phyloP scores from a whole-genome alignment of 176 grass and related monocot genomes.

The Zoysia pacifica region DNA sequence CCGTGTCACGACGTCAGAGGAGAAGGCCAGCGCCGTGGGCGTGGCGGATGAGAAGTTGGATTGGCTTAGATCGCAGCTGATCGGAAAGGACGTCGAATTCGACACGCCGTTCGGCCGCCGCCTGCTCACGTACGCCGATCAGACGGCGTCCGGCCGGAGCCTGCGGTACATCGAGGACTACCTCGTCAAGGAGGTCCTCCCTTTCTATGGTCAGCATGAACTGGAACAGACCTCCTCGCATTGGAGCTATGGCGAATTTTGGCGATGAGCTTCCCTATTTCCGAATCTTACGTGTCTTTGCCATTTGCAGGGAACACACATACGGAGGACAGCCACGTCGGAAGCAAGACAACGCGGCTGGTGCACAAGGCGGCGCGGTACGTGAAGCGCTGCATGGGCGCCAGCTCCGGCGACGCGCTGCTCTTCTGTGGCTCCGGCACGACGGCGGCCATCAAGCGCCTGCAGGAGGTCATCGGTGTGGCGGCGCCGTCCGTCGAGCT shows the following conservation, averaged over 20 bases:
- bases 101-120: constrained; percentile 70
- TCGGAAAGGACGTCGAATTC: constrained; percentile 61
- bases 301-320: constrained; percentile 72
- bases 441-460: constrained; percentile 77
- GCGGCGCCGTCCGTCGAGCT: constrained; percentile 38
- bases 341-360: constrained; percentile 67
- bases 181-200: constrained; percentile 68
- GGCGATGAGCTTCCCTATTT: too few relatives aligned
- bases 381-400: constrained; percentile 78
- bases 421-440: constrained; percentile 70
- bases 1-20: constrained; percentile 1
- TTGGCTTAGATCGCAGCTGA: constrained; percentile 72
- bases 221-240: too few relatives aligned
- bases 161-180: constrained; percentile 78
- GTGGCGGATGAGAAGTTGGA: constrained; percentile 41
- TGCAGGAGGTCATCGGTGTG: constrained; percentile 75
- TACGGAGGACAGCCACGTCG: constrained; percentile 77
- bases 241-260: too few relatives aligned
- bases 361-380: constrained; percentile 60
- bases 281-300: too few relatives aligned
- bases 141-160: constrained; percentile 71
- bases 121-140: constrained; percentile 69
- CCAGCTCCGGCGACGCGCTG: constrained; percentile 45
- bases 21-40: neutral
- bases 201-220: constrained; percentile 56